Conservation (phyloP, 2,329 filamentous ascomycete genomes). For the Alternaria brassicicola region DNA sequence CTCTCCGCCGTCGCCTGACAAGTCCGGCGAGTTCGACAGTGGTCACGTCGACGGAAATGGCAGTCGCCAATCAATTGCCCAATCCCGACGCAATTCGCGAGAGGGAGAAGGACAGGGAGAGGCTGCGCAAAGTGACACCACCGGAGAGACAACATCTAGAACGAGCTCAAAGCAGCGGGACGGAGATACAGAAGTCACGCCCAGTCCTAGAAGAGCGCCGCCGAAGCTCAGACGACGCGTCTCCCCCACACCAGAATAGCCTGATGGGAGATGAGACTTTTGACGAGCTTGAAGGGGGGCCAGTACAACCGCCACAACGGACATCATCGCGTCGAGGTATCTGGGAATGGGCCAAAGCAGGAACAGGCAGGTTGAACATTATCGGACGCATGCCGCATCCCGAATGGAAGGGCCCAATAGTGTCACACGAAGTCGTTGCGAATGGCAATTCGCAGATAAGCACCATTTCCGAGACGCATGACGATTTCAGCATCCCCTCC, state of each 20-base stretch:
- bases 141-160: conserved; percentile 27
- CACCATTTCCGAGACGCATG: conserved; percentile 21
- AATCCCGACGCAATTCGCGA: conserved; percentile 31
- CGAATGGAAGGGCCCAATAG: conserved; percentile 33
- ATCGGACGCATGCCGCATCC: conserved; percentile 39
- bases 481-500: conserved; percentile 43
- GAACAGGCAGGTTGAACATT: conserved; percentile 37
- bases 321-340: conserved; percentile 36
- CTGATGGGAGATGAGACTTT: conserved; percentile 10
- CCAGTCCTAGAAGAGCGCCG: conserved; percentile 43
- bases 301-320: conserved; percentile 13
- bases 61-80: conserved; percentile 32
- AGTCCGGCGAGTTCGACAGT: conserved; percentile 45
- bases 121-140: conserved; percentile 31
- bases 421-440: conserved; percentile 18
- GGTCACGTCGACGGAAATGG: conserved; percentile 41
- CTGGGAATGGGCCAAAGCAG: conserved; percentile 44
- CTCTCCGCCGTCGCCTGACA: conserved; percentile 46
- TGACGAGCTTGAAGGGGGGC: conserved; percentile 2
- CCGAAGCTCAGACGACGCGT: conserved; percentile 43
- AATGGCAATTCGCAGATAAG: conserved; percentile 20
- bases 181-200: conserved; percentile 25
- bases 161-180: conserved; percentile 13
- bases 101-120: conserved; percentile 33
- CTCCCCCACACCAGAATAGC: conserved; percentile 30